These are phyloP conservation scores for Silene conica DNA, from an alignment of 148 eudicot genomes.

Conservation along the genomic window DNA sequence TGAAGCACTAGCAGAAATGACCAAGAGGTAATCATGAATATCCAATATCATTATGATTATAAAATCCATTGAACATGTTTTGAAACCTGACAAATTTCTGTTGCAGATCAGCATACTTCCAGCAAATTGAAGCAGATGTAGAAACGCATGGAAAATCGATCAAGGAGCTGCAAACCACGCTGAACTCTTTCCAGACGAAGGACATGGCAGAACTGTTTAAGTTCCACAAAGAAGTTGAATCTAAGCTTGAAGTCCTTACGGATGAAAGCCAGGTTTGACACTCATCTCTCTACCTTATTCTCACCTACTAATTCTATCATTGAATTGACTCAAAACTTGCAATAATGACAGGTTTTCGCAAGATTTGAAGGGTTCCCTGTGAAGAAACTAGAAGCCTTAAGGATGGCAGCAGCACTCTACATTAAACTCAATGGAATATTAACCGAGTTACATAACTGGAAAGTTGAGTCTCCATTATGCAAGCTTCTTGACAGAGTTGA, in stretches of 20 bases:
- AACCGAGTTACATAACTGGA: slow-evolving; percentile 65
- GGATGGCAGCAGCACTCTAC: slow-evolving; percentile 85
- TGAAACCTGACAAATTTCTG: not conserved
- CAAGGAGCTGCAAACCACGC: slow-evolving; percentile 51
- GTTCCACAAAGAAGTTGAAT: slow-evolving; percentile 75
- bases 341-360: slow-evolving; percentile 54
- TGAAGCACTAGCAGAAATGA: slow-evolving; percentile 97
- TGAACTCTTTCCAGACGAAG: slow-evolving; percentile 60
- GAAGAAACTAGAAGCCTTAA: slow-evolving; percentile 79
- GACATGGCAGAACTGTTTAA: slow-evolving; percentile 84
- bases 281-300: not conserved
- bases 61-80: not conserved
- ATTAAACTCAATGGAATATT: slow-evolving; percentile 57
- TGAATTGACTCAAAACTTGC: not conserved
- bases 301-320: too few species aligned
- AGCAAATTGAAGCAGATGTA: slow-evolving; percentile 91
- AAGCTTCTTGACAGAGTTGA: slow-evolving; percentile 76
- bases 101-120: slow-evolving; percentile 78
- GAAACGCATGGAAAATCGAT: slow-evolving; percentile 53
- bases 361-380: slow-evolving; percentile 86
- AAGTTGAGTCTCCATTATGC: slow-evolving; percentile 59
- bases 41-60: not conserved
- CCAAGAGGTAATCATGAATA: slow-evolving; percentile 53
- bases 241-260: slow-evolving; percentile 81
- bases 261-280: slow-evolving; percentile 79